Conservation (phyloP, 2,329 filamentous ascomycete genomes). For the Fusarium fracticaudum region DNA sequence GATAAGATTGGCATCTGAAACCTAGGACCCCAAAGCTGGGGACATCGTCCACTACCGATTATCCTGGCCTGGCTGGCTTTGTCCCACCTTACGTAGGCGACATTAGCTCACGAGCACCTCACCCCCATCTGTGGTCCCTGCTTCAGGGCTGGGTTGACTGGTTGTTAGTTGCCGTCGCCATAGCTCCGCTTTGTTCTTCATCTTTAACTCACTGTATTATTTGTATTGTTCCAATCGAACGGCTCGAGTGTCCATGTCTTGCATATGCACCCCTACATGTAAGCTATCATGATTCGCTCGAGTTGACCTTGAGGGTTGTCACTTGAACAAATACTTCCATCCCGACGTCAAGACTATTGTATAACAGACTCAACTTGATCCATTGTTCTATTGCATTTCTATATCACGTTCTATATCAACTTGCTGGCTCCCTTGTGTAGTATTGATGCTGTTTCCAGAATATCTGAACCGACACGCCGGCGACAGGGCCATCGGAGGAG, state of each 20-base stretch:
- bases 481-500: background rate
- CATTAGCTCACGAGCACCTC: constrained; percentile 18
- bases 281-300: background rate
- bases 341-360: background rate
- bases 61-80: constrained; percentile 14
- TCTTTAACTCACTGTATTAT: background rate
- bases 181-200: background rate
- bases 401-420: background rate
- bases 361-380: background rate
- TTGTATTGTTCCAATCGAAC: background rate
- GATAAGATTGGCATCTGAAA: constrained; percentile 41
- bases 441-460: background rate
- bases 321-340: background rate
- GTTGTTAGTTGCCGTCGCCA: background rate
- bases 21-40: constrained; percentile 19
- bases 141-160: background rate
- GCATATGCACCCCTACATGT: background rate
- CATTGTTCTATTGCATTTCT: background rate
- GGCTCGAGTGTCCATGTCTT: background rate
- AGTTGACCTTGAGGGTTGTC: background rate
- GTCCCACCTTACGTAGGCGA: constrained; percentile 19
- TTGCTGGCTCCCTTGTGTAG: background rate
- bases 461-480: background rate
- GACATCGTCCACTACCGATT: constrained; percentile 18
- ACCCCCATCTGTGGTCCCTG: background rate